These are phyloP conservation scores for Amesomyces nigricolor DNA, from an alignment of 2,329 filamentous ascomycete genomes.

Conservation along the genomic window DNA sequence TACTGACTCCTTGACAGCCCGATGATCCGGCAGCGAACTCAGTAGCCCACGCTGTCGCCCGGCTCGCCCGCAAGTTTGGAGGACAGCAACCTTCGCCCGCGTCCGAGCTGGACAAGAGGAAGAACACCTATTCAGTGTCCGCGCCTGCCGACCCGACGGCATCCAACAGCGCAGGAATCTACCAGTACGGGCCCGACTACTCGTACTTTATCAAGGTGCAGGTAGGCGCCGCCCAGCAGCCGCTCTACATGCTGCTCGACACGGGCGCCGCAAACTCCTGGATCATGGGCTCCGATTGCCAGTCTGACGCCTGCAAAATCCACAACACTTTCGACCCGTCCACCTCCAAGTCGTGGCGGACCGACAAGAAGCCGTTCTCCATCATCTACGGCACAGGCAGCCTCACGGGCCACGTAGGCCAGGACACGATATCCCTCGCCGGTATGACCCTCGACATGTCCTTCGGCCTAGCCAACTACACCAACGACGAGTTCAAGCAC, in stretches of 20 bases:
- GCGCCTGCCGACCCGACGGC: slow-evolving; percentile 41
- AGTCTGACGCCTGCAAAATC: slow-evolving; percentile 56
- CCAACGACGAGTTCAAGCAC: slow-evolving; percentile 66
- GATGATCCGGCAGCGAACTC: slow-evolving; percentile 33
- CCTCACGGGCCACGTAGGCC: slow-evolving; percentile 60
- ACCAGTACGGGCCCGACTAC: slow-evolving; percentile 61
- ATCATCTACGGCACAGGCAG: slow-evolving; percentile 74
- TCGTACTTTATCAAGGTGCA: slow-evolving; percentile 57
- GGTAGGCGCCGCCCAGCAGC: slow-evolving; percentile 50
- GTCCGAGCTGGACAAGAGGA: slow-evolving; percentile 33
- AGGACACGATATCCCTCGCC: slow-evolving; percentile 63
- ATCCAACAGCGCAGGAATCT: slow-evolving; percentile 48
- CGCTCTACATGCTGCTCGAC: slow-evolving; percentile 58
- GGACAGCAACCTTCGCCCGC: slow-evolving; percentile 22
- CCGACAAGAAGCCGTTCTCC: slow-evolving; percentile 49
- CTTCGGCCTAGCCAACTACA: slow-evolving; percentile 67
- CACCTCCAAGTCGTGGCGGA: slow-evolving; percentile 59
- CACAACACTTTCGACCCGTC: slow-evolving; percentile 65
- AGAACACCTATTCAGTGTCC: slow-evolving; percentile 44
- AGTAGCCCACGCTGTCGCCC: slow-evolving; percentile 36
- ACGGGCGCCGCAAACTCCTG: slow-evolving; percentile 70
- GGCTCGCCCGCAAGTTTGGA: slow-evolving; percentile 39
- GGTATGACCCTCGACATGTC: slow-evolving; percentile 57
- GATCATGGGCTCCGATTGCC: slow-evolving; percentile 72
- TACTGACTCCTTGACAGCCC: slow-evolving; percentile 29